Base-by-base conservation (phyloP, 495 filamentous ascomycete species). In the Trichoderma gamsii region DNA sequence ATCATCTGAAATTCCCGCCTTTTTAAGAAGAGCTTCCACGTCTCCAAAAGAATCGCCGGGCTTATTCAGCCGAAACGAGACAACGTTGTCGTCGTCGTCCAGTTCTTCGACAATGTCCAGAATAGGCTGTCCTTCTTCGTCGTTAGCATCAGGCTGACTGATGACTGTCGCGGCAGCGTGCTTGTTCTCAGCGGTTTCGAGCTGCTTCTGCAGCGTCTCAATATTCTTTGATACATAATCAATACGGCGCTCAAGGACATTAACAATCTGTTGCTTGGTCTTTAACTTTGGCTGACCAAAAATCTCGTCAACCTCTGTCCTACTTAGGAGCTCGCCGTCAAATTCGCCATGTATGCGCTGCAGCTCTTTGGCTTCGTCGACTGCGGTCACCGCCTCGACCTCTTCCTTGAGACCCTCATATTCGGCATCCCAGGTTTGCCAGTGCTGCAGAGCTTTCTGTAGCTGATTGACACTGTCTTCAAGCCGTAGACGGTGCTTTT, bases 221-320 rank as follows among this genome's bases (percentile, higher is more conserved):
- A 92, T 82, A 78, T 97, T 99, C 73, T 90, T 84, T 71, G 88
- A 84, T 64, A 97, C 92, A 71, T 97, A 97, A 74, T 97, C 92
- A 68, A 96, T 84, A 25, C 95, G 83, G 59, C 90, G 85, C 4
- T 86, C 85, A 25, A 98, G 85, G 13, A 93, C 76, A 71, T 86
- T 84, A 32, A 92, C 71, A 44, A 97, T 84, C 70, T 92, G 85
- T 21, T 88, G 81, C 32, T 70, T 67, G 23, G 80, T 78, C 41
- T 76, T 78, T 5, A 79, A 76, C 64, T 80, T 78, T 4, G 83
- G 80, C 66, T 82, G 80, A 3, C 88, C 84, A 29, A 92, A 81
- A 13, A 93, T 83, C 21, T 88, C 83, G 72, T 82, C 85, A 73
- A 90, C 83, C 70, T 90, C 86, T 69, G 81, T 84, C 65, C 76